Conservation (phyloP, 306 rosid species). For the Vigna nakashimae region DNA sequence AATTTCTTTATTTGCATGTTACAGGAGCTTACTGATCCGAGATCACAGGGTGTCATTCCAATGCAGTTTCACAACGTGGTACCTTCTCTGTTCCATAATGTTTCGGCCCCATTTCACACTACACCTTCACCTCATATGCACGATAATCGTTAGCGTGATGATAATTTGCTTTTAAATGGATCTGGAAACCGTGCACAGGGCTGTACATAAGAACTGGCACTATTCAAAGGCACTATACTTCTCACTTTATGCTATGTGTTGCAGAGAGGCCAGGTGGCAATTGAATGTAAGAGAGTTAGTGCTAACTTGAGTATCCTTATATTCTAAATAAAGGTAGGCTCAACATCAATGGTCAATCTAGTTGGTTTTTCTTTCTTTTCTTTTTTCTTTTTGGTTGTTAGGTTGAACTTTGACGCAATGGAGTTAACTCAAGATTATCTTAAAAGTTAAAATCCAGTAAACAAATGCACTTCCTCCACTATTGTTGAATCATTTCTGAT, state of each 20-base stretch:
- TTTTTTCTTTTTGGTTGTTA: not conserved
- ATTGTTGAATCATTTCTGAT: not conserved
- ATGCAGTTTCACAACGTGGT: slow-evolving; percentile 60
- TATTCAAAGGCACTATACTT: slow-evolving; percentile 10
- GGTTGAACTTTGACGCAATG: slow-evolving; percentile 8
- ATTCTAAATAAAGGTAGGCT: not conserved
- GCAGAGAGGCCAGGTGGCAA: slow-evolving; percentile 15
- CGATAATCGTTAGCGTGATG: slow-evolving; percentile 51
- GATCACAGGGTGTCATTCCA: slow-evolving; percentile 49
- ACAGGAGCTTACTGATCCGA: slow-evolving; percentile 53
- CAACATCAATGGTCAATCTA: not conserved
- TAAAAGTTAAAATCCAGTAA: not conserved
- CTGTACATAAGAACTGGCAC: slow-evolving; percentile 38
- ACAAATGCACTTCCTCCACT: not conserved
- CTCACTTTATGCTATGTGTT: slow-evolving; percentile 7
- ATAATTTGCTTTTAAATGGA: slow-evolving; percentile 14
- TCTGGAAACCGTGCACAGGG: slow-evolving; percentile 29
- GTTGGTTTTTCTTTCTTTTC: not conserved
- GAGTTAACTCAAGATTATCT: not conserved
- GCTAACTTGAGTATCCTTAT: not conserved
- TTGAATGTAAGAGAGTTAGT: slow-evolving; percentile 1
- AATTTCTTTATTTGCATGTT: slow-evolving; percentile 33
- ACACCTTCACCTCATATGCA: slow-evolving; percentile 56
- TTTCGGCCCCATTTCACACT: slow-evolving; percentile 46
- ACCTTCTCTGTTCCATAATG: slow-evolving; percentile 58